These are phyloP conservation scores for Populus nigra DNA, from an alignment of 345 rosid species.

Conservation along the genomic window DNA sequence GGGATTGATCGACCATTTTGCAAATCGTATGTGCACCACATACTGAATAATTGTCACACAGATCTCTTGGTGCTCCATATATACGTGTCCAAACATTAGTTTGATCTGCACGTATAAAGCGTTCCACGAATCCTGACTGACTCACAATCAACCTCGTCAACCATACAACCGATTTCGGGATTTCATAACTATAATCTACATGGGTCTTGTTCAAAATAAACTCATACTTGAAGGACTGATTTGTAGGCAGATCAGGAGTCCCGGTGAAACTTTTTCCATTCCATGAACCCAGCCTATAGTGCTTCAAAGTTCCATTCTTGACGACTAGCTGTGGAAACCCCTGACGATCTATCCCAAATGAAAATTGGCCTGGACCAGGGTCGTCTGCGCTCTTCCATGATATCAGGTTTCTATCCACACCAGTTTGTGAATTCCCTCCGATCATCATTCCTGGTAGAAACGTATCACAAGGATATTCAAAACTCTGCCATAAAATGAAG, in stretches of 20 bases:
- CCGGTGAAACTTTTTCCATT: conserved; percentile 26
- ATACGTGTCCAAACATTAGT: not conserved
- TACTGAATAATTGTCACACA: conserved; percentile 16
- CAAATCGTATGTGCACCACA: conserved; percentile 21
- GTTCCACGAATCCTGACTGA: conserved; percentile 8
- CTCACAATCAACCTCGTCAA: conserved; percentile 17
- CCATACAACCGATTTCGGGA: not conserved
- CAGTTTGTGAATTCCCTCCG: conserved; percentile 8
- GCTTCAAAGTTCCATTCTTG: not conserved
- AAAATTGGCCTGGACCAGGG: conserved; percentile 20
- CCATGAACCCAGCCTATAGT: conserved; percentile 25
- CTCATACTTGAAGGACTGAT: not conserved
- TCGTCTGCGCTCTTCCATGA: conserved; percentile 24
- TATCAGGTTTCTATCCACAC: conserved; percentile 3
- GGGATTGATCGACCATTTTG: not conserved
- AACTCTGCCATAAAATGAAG: conserved; percentile 22
- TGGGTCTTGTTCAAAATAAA: conserved; percentile 12
- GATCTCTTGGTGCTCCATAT: conserved; percentile 2
- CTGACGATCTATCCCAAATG: conserved; percentile 7
- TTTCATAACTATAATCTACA: conserved; percentile 7
- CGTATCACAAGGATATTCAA: conserved; percentile 17
- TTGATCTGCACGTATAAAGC: not conserved
- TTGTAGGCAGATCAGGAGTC: not conserved
- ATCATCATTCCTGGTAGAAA: conserved; percentile 23
- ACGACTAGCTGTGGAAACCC: conserved; percentile 30